Evolutionary conservation across 2,329 filamentous ascomycete genomes (phyloP).

Genomic region (Exophiala alcalophila): DNA sequence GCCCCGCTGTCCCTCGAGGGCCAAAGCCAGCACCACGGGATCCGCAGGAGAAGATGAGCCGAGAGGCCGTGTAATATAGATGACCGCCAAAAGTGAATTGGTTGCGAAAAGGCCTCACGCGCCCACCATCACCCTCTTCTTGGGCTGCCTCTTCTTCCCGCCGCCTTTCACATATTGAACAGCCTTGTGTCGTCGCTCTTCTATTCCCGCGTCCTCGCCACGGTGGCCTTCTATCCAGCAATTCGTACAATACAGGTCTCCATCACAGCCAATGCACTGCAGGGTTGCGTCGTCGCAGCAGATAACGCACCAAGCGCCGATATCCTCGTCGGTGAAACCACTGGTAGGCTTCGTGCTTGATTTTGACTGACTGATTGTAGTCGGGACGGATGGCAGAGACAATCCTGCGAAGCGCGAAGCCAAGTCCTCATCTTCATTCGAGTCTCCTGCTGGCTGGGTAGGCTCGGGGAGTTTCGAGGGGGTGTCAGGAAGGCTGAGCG

Average conservation of each 20-base stretch:
- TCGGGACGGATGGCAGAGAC: slow-evolving; percentile 32
- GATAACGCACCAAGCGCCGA: slow-evolving; percentile 75
- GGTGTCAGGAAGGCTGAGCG: slow-evolving; percentile 23
- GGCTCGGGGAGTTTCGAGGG: slow-evolving; percentile 25
- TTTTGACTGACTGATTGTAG: slow-evolving; percentile 15
- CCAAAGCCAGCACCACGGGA: too few species aligned
- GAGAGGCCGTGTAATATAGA: slow-evolving; percentile 11
- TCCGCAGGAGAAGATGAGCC: slow-evolving; percentile 7
- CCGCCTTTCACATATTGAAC: slow-evolving; percentile 50
- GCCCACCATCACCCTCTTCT: slow-evolving; percentile 23
- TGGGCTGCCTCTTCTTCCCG: slow-evolving; percentile 24
- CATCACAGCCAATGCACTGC: slow-evolving; percentile 68
- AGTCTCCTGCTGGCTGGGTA: slow-evolving; percentile 1
- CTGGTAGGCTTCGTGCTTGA: slow-evolving; percentile 35
- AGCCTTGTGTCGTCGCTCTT: slow-evolving; percentile 67
- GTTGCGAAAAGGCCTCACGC: slow-evolving; percentile 5
- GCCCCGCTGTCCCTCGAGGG: too few species aligned
- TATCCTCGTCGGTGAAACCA: slow-evolving; percentile 63
- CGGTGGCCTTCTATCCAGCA: slow-evolving; percentile 83
- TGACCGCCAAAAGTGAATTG: neutral
- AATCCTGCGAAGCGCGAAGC: slow-evolving; percentile 27
- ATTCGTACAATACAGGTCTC: slow-evolving; percentile 68
- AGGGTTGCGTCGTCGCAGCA: slow-evolving; percentile 76
- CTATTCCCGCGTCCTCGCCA: slow-evolving; percentile 65
- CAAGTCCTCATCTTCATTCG: slow-evolving; percentile 26